Evolutionary conservation across 2,329 filamentous ascomycete genomes (phyloP), one percentile per base, ranked within the genome.

Genomic region (Sporothrix phasma): DNA sequence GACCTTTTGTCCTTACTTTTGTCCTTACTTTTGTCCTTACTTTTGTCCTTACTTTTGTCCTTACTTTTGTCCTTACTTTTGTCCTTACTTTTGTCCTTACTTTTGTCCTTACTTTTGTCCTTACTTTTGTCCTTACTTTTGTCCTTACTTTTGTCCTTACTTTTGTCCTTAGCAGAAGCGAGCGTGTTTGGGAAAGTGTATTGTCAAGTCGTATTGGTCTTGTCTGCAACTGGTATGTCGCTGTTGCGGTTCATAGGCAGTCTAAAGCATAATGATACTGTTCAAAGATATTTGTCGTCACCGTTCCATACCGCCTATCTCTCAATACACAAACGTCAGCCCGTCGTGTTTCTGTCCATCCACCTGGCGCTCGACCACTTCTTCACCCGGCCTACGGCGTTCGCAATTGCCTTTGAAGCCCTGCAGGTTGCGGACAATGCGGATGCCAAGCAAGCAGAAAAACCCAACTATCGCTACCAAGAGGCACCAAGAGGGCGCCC

Each of bases 401-500:
- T 43, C 24, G 17, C 56, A n/a, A 46, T 17, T 8, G 37, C n/a
- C n/a, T 10, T 53, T 29, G 60, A 31, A 26, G 31, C 46, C 24
- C 2, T 19, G 22, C 45, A 26, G 39, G 51, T 62, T 62, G 22
- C 43, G 47, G 22, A 34, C 17, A 22, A 47, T 37, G 29, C 43
- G 39, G 22, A 41, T 39, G 41, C 51, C 58, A 17, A 47, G 15
- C 63, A 64, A 47, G 58, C 34, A 24, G 19, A 62, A 6, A 17
- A 62, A 59, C 58, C 62, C 24, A n/a, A 58, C 7, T 8, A 19
- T n/a, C 17, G 45, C 31, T n/a, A 63, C 15, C n/a, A 7, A 24
- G 13, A 4, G 61, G 53, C 46, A 61, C 54, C 13, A 63, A 13
- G 41, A 65, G 49, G 46, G 63, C 47, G 47, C 64, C 64, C 41